These are phyloP conservation scores for Colletotrichum aenigma DNA, from an alignment of 2,329 filamentous ascomycete species.

Conservation along the genomic window DNA sequence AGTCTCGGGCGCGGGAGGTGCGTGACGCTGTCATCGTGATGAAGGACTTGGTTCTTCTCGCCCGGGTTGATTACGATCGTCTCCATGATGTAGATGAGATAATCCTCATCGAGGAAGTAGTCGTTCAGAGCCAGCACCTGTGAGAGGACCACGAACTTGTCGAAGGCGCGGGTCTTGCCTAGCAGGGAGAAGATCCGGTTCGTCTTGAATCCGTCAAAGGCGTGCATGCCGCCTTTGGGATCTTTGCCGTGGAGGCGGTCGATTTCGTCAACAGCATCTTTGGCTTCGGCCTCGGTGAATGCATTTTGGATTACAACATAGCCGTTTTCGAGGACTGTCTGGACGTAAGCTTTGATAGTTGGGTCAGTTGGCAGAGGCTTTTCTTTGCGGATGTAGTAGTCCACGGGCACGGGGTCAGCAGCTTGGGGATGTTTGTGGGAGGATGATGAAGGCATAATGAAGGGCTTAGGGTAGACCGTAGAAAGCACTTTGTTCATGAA, in stretches of 20 bases:
- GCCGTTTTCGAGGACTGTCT: conserved; percentile 28
- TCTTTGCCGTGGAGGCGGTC: conserved; percentile 1
- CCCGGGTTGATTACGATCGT: conserved; percentile 42
- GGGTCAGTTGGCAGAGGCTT: background rate
- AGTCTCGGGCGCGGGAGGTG: conserved; percentile 36
- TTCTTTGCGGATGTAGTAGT: background rate
- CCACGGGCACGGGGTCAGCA: background rate
- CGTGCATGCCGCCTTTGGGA: conserved; percentile 32
- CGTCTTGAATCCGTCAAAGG: conserved; percentile 40
- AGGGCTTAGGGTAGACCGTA: rapidly evolving
- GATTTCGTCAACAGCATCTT: background rate
- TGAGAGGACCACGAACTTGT: conserved; percentile 37
- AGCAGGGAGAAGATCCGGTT: conserved; percentile 40
- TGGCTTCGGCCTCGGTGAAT: conserved; percentile 15
- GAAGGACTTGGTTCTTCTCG: conserved; percentile 36
- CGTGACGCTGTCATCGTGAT: conserved; percentile 34
- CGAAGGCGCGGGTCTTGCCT: conserved; percentile 42
- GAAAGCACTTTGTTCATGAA: background rate
- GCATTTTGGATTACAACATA: conserved; percentile 38
- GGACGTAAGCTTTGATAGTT: background rate
- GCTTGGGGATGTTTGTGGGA: background rate
- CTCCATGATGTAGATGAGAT: conserved; percentile 37
- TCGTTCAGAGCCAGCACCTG: conserved; percentile 41
- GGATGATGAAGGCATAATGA: background rate
- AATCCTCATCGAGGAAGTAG: conserved; percentile 41